These are phyloP conservation scores for Rhodotorula sp. DNA, from an alignment of 1,284 basidiomycete genomes.

Conservation along the genomic window DNA sequence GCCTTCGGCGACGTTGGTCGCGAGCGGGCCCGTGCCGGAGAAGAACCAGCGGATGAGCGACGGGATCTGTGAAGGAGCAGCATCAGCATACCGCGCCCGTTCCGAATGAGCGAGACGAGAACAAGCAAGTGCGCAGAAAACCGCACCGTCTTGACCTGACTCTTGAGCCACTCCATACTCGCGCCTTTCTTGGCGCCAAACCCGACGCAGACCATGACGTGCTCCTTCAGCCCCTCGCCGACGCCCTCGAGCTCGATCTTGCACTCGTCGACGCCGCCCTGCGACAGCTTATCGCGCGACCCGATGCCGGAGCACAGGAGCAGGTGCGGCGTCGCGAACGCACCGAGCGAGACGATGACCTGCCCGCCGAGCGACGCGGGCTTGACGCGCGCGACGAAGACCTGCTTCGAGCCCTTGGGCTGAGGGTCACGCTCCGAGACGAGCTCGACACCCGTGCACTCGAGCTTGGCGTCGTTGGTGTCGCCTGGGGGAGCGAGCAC, in stretches of 20 bases:
- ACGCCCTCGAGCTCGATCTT: slow-evolving; percentile 62
- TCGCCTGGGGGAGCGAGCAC: slow-evolving; percentile 19
- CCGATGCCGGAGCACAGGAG: slow-evolving; percentile 71
- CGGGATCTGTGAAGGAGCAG: slow-evolving; percentile 17
- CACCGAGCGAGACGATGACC: slow-evolving; percentile 24
- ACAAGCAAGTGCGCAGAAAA: background rate
- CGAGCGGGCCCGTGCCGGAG: slow-evolving; percentile 49
- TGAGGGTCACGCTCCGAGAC: slow-evolving; percentile 25
- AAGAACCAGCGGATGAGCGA: slow-evolving; percentile 51
- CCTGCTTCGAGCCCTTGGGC: slow-evolving; percentile 20
- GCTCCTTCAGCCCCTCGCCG: slow-evolving; percentile 57
- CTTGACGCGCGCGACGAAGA: slow-evolving; percentile 45
- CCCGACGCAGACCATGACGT: slow-evolving; percentile 21
- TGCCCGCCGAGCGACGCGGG: background rate
- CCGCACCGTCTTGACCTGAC: slow-evolving; percentile 43
- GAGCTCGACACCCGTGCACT: slow-evolving; percentile 50
- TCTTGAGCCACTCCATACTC: slow-evolving; percentile 50
- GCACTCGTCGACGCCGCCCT: slow-evolving; percentile 25
- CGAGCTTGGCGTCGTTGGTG: slow-evolving; percentile 12
- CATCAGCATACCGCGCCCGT: background rate
- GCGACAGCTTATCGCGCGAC: no score
- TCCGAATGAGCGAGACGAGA: background rate
- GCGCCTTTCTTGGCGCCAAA: slow-evolving; percentile 27
- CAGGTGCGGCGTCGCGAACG: slow-evolving; percentile 57
- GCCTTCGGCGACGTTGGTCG: slow-evolving; percentile 41